phyloP scores from a whole-genome alignment of 2,329 filamentous ascomycete species.

The Lachnellula arida region DNA sequence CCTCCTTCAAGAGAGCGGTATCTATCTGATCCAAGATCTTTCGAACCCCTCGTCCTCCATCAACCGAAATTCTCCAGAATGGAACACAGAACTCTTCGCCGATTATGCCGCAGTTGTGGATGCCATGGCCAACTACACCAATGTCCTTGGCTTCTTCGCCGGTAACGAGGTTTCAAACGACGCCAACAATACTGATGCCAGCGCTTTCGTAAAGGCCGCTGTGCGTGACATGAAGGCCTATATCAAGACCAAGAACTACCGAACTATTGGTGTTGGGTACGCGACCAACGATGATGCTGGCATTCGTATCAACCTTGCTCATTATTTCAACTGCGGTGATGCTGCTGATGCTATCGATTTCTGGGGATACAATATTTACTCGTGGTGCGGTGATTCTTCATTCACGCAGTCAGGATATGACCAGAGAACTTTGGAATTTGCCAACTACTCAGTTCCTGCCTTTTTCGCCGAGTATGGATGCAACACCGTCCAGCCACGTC shows the following conservation, averaged over 20 bases:
- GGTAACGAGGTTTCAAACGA: conserved; percentile 96
- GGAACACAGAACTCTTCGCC: conserved; percentile 72
- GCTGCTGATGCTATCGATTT: conserved; percentile 73
- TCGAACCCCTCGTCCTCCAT: conserved; percentile 79
- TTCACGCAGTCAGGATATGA: conserved; percentile 76
- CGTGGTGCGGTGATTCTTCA: conserved; percentile 87
- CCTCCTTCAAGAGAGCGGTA: conserved; percentile 74
- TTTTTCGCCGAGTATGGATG: conserved; percentile 99
- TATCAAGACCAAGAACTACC: conserved; percentile 75
- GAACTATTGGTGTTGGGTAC: conserved; percentile 84
- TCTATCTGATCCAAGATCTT: conserved; percentile 93
- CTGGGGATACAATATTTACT: conserved; percentile 99
- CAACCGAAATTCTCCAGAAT: conserved; percentile 72
- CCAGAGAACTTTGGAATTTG: conserved; percentile 79
- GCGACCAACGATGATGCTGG: conserved; percentile 88
- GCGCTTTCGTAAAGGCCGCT: conserved; percentile 94
- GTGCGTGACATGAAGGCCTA: conserved; percentile 95
- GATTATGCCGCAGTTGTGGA: conserved; percentile 86
- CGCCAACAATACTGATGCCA: conserved; percentile 81
- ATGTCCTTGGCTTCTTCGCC: conserved; percentile 95
- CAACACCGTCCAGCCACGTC: conserved; percentile 66
- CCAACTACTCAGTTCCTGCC: conserved; percentile 82
- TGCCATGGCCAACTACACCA: conserved; percentile 74
- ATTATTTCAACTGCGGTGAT: conserved; percentile 92
- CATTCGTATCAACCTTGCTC: conserved; percentile 75